These are phyloP conservation scores for Lignosus rhinocerotis DNA, from an alignment of 1,284 basidiomycete genomes.

Conservation along the genomic window DNA sequence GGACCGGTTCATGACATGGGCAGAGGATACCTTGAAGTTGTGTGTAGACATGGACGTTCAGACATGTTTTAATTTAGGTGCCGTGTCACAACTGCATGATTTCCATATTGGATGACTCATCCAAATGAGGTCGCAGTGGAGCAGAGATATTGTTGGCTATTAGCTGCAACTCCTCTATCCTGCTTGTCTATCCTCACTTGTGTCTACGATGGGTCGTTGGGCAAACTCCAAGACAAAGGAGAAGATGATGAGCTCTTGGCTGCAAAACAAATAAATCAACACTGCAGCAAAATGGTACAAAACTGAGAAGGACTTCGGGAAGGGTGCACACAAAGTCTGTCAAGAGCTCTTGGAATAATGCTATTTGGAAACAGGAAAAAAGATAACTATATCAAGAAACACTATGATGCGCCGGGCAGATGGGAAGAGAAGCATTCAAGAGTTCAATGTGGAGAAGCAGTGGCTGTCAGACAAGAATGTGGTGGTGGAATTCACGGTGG, in stretches of 20 bases:
- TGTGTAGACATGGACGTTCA: no score
- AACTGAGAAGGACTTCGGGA: background rate
- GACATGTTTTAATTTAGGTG: no score
- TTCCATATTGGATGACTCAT: no score
- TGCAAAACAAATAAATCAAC: background rate
- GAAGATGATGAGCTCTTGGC: background rate
- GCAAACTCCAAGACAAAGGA: background rate
- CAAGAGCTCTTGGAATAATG: slow-evolving; percentile 4
- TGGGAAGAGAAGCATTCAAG: slow-evolving; percentile 14
- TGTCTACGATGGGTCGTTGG: background rate
- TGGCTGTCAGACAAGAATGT: slow-evolving; percentile 34
- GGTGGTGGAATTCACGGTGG: slow-evolving; percentile 30
- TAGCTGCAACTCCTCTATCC: no score
- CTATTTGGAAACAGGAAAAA: background rate
- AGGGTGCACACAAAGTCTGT: background rate
- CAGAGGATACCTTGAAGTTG: no score
- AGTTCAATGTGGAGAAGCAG: slow-evolving; percentile 22
- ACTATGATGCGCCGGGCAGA: background rate
- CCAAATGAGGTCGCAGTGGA: no score
- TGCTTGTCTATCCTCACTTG: no score
- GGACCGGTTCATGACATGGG: no score
- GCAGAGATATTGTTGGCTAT: no score
- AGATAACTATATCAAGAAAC: background rate
- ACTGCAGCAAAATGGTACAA: background rate
- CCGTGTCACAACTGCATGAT: no score